A percentile compares a stretch with the other conserved stretches of the same genome.
phyloP scores from a whole-genome alignment of 192 early-diverging fungal genomes.

The Linnemannia elongata region DNA sequence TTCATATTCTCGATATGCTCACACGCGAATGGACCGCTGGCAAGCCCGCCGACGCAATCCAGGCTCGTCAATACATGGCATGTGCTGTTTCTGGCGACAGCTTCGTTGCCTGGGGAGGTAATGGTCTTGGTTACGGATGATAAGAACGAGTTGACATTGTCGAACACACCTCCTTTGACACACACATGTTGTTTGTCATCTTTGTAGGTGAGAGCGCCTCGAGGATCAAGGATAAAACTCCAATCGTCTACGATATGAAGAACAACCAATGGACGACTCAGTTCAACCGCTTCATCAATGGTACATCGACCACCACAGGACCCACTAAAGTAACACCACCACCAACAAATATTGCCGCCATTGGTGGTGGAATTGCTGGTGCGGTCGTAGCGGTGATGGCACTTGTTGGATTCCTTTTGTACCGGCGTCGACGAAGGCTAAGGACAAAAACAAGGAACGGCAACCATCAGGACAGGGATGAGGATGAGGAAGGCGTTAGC shows the following conservation, averaged over 20 bases:
- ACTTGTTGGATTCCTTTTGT: not conserved
- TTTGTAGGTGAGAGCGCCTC: not conserved
- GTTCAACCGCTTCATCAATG: not conserved
- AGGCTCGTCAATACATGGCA: not conserved
- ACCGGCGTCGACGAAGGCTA: not conserved
- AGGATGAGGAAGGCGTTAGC: not conserved
- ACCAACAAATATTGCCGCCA: not conserved
- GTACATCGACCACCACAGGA: not conserved
- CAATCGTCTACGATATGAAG: not conserved
- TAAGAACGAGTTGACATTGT: no score
- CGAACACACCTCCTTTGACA: no score
- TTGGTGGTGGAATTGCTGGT: not conserved
- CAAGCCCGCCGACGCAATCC: not conserved
- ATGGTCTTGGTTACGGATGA: not conserved
- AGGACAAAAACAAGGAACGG: not conserved
- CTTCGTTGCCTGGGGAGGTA: constrained; percentile 5
- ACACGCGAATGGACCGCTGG: not conserved
- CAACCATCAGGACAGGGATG: not conserved
- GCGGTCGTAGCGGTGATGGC: not conserved
- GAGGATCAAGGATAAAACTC: not conserved
- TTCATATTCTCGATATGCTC: not conserved
- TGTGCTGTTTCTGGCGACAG: constrained; percentile 3
- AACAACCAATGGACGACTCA: not conserved
- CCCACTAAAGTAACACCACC: not conserved
- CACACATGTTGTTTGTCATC: not conserved